Evolutionary conservation across 164 flowering plant species (phyloP).

Genomic region (Nymphaea colorata): DNA sequence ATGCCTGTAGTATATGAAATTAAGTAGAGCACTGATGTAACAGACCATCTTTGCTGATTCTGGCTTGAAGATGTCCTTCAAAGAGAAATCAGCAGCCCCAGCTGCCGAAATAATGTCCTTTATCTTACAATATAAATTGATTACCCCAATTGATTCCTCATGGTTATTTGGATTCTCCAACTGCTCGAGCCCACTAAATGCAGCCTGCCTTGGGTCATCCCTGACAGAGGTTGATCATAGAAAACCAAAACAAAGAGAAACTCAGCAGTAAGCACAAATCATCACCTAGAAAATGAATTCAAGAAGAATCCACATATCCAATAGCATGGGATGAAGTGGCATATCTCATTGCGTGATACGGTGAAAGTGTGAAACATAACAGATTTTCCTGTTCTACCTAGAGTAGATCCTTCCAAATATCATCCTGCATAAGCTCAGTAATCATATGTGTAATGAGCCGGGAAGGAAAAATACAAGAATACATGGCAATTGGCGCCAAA

Average conservation of each 20-base stretch:
- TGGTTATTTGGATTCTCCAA: conserved; percentile 78
- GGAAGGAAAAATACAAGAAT: no score
- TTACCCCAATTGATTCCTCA: conserved; percentile 30
- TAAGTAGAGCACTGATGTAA: conserved; percentile 58
- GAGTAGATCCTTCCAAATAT: no score
- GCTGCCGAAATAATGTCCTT: conserved; percentile 33
- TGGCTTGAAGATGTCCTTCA: conserved; percentile 57
- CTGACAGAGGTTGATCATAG: conserved; percentile 16
- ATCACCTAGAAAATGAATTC: conserved; percentile 1
- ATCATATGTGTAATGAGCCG: no score
- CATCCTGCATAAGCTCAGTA: no score
- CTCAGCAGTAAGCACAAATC: background rate
- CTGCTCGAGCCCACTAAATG: conserved; percentile 55
- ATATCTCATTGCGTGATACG: background rate
- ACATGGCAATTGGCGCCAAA: no score
- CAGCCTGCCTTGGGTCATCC: conserved; percentile 59
- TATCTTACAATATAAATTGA: conserved; percentile 46
- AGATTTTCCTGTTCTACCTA: background rate
- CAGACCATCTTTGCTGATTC: conserved; percentile 36
- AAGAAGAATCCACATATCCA: background rate
- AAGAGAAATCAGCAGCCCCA: conserved; percentile 43
- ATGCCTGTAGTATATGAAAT: conserved; percentile 63
- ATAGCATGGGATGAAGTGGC: background rate
- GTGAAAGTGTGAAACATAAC: background rate
- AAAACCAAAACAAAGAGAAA: background rate